Evolutionary conservation across 495 filamentous ascomycete genomes (phyloP), one percentile per base, ranked within the genome.

Genomic region (Daldinia loculata): DNA sequence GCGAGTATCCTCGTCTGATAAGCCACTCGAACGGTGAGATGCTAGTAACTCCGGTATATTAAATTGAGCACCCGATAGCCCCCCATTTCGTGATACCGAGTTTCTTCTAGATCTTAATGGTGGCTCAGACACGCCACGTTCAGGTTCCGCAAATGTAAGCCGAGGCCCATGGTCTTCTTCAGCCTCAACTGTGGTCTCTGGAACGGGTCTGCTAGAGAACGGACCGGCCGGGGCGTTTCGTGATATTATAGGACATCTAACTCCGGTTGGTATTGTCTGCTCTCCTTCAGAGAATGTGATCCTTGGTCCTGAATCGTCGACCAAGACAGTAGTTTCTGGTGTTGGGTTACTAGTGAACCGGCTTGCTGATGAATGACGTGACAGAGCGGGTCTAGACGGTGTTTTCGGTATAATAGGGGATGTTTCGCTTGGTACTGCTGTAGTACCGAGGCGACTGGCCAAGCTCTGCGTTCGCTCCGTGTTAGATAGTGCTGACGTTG

Each of bases 341-440:
- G 92, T 88, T n/a, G 92, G 87, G 22, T 86, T 88, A 53, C 89
- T 92, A 19, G 89, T 90, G 75, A 95, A 94, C 34, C 84, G 83
- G 76, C 87, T 81, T 17, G 76, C 81, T 15, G 80, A 89, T 65
- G 80, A 82, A 66, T 82, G 87, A 57, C 82, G 86, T 41, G 78
- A 84, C n/a, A 82, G 80, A 72, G 74, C 71, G 56, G 89, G 81
- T 73, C 84, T 72, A 55, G 78, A 75, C 14, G 75, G 62, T 19
- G 75, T 72, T 15, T 75, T 62, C 12, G 71, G 39, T 69, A n/a
- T 56, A 56, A 61, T 67, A 51, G 29, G 70, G 30, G 63, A 63
- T 15, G 34, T 63, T 27, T 76, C 70, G 26, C 51, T 50, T 29
- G 64, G 30, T 41, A 36, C 55, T 12, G 56, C 41, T 19, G 55